Percentiles rank a stretch among this genome's conserved stretches.
phyloP scores from a whole-genome alignment of 805 yeast genomes.

The Helenozyma baotianmanensis region DNA sequence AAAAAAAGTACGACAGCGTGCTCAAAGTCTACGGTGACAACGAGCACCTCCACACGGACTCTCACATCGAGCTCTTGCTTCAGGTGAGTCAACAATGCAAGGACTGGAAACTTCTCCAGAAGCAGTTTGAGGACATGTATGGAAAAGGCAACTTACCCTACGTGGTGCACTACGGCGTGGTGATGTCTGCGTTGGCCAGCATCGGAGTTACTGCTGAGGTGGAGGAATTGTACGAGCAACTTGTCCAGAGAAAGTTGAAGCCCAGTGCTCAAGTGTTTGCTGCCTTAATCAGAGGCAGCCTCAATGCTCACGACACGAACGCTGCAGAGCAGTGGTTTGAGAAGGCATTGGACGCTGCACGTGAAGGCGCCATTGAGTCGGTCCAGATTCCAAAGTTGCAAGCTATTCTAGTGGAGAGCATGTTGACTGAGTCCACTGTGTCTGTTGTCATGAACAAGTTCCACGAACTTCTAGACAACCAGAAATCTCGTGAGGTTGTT shows the following conservation, averaged over 20 bases:
- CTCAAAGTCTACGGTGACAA: conserved; percentile 28
- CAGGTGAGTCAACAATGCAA: conserved; percentile 40
- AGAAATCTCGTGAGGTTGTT: conserved; percentile 9
- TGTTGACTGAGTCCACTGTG: conserved; percentile 23
- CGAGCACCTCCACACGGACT: conserved; percentile 40
- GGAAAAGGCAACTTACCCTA: conserved; percentile 52
- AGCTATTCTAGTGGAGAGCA: conserved; percentile 23
- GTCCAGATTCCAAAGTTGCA: conserved; percentile 21
- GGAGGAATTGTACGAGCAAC: conserved; percentile 45
- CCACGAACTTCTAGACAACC: conserved; percentile 16
- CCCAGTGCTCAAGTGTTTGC: conserved; percentile 44
- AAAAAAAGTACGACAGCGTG: conserved; percentile 19
- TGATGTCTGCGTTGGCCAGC: conserved; percentile 55
- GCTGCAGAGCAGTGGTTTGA: conserved; percentile 29
- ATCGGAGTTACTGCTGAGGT: conserved; percentile 46
- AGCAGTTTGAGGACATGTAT: conserved; percentile 52
- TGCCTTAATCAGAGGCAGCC: conserved; percentile 42
- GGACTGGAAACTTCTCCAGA: conserved; percentile 53
- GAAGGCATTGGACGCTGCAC: conserved; percentile 24
- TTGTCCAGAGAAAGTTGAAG: conserved; percentile 39
- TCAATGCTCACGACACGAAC: conserved; percentile 31
- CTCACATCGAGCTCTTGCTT: conserved; percentile 47
- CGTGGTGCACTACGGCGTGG: conserved; percentile 52
- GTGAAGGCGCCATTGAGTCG: conserved; percentile 8
- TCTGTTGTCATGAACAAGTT: conserved; percentile 25